Evolutionary conservation across 2,329 filamentous ascomycete species (phyloP).

Genomic region (Penicillium sp.): DNA sequence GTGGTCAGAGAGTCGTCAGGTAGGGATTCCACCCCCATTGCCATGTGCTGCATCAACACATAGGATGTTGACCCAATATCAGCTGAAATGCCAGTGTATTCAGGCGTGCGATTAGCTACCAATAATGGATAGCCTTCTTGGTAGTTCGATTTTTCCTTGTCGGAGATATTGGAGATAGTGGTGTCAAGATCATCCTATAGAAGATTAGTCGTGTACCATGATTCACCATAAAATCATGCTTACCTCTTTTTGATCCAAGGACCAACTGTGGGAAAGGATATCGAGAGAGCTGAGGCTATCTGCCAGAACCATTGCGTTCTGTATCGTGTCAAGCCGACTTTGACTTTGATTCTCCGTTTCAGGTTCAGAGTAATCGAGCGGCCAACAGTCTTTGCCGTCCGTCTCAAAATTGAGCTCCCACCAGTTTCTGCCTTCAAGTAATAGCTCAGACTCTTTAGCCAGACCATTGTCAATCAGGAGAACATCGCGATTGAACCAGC

Average conservation of each 20-base stretch:
- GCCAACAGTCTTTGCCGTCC: conserved; percentile 49
- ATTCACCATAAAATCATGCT: conserved; percentile 8
- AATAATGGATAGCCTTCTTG: conserved; percentile 52
- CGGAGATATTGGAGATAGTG: conserved; percentile 56
- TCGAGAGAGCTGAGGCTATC: conserved; percentile 36
- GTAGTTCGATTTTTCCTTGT: conserved; percentile 53
- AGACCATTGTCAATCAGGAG: conserved; percentile 37
- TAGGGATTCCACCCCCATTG: conserved; percentile 13
- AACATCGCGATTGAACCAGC: conserved; percentile 64
- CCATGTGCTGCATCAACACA: conserved; percentile 26
- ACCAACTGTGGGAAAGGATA: conserved; percentile 27
- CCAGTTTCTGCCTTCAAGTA: conserved; percentile 62
- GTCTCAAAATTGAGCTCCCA: conserved; percentile 60
- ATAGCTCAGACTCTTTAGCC: conserved; percentile 58
- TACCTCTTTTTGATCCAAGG: conserved; percentile 27
- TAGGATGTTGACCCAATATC: conserved; percentile 30
- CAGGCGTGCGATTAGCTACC: conserved; percentile 46
- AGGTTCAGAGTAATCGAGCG: conserved; percentile 35
- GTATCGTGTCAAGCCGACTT: conserved; percentile 26
- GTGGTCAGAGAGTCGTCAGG: conserved; percentile 14
- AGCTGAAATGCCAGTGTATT: conserved; percentile 41
- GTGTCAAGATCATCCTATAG: conserved; percentile 56
- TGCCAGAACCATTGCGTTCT: conserved; percentile 25
- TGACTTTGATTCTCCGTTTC: conserved; percentile 16
- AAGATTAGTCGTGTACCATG: conserved; percentile 17